These are phyloP conservation scores for Encephalitozoon romaleae DNA, from an alignment of 371 early-diverging fungal genomes.

Conservation along the genomic window DNA sequence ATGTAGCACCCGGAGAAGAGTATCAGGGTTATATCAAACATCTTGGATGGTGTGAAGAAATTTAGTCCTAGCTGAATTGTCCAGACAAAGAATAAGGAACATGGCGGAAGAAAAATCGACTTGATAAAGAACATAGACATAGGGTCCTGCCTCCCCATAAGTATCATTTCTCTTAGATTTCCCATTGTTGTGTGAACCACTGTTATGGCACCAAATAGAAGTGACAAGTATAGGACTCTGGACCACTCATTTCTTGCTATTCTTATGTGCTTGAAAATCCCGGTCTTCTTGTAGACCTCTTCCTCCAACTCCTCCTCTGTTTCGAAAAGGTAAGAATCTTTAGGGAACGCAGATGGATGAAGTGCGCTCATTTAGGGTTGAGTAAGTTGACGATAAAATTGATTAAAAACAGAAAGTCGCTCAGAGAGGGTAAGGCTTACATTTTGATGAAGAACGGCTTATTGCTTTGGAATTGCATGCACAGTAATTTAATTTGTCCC, in stretches of 20 bases:
- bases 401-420: not conserved
- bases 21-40: slow-evolving; percentile 41
- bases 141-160: slow-evolving; percentile 51
- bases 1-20: slow-evolving; percentile 44
- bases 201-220: slow-evolving; percentile 45
- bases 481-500: not conserved
- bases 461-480: not conserved
- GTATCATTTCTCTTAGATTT: slow-evolving; percentile 51
- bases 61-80: slow-evolving; percentile 46
- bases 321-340: not conserved
- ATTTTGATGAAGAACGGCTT: not conserved
- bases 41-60: slow-evolving; percentile 22
- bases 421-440: not conserved
- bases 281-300: not conserved
- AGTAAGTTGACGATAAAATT: not conserved
- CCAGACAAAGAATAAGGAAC: slow-evolving; percentile 32
- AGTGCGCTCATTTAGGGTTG: not conserved
- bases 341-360: not conserved
- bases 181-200: slow-evolving; percentile 49
- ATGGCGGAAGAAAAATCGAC: slow-evolving; percentile 46
- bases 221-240: slow-evolving; percentile 43
- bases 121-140: slow-evolving; percentile 55
- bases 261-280: slow-evolving; percentile 10
- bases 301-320: slow-evolving; percentile 9
- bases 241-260: slow-evolving; percentile 44